Evolutionary conservation across 192 early-diverging fungal genomes (phyloP), one percentile per base, ranked within the genome.

Genomic region (Coemansia erecta): DNA sequence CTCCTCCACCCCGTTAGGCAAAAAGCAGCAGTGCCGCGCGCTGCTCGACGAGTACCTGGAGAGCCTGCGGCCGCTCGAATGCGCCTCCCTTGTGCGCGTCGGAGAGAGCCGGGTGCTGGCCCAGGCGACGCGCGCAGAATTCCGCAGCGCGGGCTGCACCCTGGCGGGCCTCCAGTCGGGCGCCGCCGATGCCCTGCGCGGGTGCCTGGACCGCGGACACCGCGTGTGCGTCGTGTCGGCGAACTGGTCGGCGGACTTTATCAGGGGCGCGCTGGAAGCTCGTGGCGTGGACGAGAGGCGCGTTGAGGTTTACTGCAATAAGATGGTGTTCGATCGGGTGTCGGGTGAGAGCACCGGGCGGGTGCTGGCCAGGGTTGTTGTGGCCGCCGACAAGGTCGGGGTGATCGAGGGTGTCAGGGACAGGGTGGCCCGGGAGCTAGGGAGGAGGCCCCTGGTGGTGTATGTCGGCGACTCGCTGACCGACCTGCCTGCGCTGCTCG

Each of bases 391-490:
- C 56, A 81, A 81, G 60, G 58, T 42, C 12, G 51, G 35, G 1
- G 48, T 35, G 24, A 45, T 78, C 4, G n/a, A 4, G n/a, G 22
- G 24, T 22, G 17, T 45, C 15, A 68, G 23, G 28, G 37, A 53
- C 8, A 18, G 44, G 12, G 33, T 54, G n/a, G n/a, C 3, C 40
- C 28, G 7, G 55, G 22, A 7, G 35, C n/a, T n/a, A 28, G 5
- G 12, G 23, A 28, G 15, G 49, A 39, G 40, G 14, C 54, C 55
- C 9, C 5, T 28, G 4, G 23, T 73, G n/a, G 67, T 68, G 1
- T 81, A 81, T 50, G 70, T 41, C 0, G 80, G 80, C 1, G 73
- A 81, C 37, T 76, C 73, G 40, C 60, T 73, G n/a, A 81, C 70
- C 13, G 80, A 81, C 59, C 55, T 81, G 15, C 70, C 67, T 15